A percentile compares a stretch with the other conserved stretches of the same genome.
Conservation (phyloP, 1,284 basidiomycete genomes). For the Athelia sp. region DNA sequence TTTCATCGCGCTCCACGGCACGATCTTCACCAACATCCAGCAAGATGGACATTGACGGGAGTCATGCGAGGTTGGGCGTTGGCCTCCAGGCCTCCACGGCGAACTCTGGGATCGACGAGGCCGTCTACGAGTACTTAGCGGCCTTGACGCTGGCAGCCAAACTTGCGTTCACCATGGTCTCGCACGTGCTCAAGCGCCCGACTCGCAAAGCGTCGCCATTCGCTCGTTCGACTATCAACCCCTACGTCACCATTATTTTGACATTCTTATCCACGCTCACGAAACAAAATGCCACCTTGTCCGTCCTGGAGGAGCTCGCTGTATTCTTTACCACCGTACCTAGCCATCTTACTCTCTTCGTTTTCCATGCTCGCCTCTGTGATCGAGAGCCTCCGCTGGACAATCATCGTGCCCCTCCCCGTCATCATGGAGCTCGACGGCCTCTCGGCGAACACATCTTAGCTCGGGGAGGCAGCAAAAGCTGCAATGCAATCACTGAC, state of each 20-base stretch:
- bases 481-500: slow-evolving; percentile 74
- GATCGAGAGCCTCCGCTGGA: slow-evolving; percentile 83
- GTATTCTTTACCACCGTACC: slow-evolving; percentile 63
- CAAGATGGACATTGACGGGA: slow-evolving; percentile 62
- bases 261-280: slow-evolving; percentile 83
- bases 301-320: slow-evolving; percentile 66
- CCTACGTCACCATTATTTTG: slow-evolving; percentile 82
- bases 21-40: slow-evolving; percentile 93
- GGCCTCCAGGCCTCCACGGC: slow-evolving; percentile 31
- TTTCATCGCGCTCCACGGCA: slow-evolving; percentile 90
- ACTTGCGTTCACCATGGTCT: slow-evolving; percentile 78
- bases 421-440: slow-evolving; percentile 97
- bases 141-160: slow-evolving; percentile 72
- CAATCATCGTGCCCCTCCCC: slow-evolving; percentile 85
- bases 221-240: slow-evolving; percentile 64
- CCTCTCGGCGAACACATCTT: slow-evolving; percentile 60
- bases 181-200: slow-evolving; percentile 66
- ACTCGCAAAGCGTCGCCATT: slow-evolving; percentile 54
- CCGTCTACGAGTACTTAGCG: slow-evolving; percentile 42
- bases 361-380: slow-evolving; percentile 69
- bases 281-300: slow-evolving; percentile 57
- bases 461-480: slow-evolving; percentile 68
- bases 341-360: slow-evolving; percentile 75
- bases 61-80: slow-evolving; percentile 19
- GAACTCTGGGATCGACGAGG: slow-evolving; percentile 26